Conservation (phyloP, 2,329 filamentous ascomycete genomes). For the Microsporum ferrugineum region DNA sequence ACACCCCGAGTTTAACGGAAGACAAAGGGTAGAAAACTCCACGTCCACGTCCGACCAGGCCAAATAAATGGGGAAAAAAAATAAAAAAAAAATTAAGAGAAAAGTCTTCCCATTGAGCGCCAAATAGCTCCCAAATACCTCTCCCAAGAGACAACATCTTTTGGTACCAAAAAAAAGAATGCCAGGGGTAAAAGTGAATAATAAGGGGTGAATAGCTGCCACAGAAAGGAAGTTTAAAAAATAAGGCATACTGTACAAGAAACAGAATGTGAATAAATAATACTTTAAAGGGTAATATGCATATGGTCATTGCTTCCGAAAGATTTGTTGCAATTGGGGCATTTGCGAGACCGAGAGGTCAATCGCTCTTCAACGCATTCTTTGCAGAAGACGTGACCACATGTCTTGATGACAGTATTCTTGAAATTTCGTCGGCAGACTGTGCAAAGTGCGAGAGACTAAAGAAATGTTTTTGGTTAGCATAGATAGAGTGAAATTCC, state of each 20-base stretch:
- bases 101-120: slow-evolving; percentile 2
- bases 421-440: slow-evolving; percentile 91
- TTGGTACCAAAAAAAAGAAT: background rate
- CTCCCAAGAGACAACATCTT: background rate
- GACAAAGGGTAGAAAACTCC: slow-evolving; percentile 14
- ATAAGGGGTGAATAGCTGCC: background rate
- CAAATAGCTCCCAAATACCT: slow-evolving; percentile 1
- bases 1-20: background rate
- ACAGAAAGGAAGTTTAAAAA: background rate
- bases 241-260: slow-evolving; percentile 13
- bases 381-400: slow-evolving; percentile 89
- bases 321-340: slow-evolving; percentile 80
- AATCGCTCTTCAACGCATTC: slow-evolving; percentile 83
- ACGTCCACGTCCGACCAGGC: slow-evolving; percentile 13
- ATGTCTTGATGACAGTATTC: slow-evolving; percentile 84
- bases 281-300: slow-evolving; percentile 40
- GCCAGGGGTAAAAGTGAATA: background rate
- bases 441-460: slow-evolving; percentile 74
- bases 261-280: slow-evolving; percentile 12
- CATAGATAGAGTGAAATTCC: slow-evolving; percentile 16
- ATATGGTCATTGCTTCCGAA: slow-evolving; percentile 90
- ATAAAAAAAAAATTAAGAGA: slow-evolving; percentile 8
- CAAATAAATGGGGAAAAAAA: slow-evolving; percentile 11
- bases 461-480: slow-evolving; percentile 7
- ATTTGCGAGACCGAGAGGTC: slow-evolving; percentile 83